phyloP scores from a whole-genome alignment of 257 asterid species.

The Salvia rosmarinus region DNA sequence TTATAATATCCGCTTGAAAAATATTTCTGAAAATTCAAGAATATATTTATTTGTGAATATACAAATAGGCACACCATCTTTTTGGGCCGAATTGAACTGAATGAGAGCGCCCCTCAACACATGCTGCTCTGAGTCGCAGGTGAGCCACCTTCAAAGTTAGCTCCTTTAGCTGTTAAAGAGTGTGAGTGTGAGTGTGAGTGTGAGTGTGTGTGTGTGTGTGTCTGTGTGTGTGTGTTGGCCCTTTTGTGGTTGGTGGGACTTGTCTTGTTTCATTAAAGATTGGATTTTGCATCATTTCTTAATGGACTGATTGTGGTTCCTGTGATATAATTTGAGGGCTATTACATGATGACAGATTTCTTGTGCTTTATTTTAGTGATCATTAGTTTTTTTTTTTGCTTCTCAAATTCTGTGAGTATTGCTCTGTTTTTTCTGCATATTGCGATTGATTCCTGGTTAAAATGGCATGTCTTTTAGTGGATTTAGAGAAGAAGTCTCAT shows the following conservation, averaged over 20 bases:
- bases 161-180: not conserved
- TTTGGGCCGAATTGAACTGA: constrained; percentile 18
- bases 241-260: not conserved
- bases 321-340: constrained; percentile 15
- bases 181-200: no score
- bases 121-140: constrained; percentile 29
- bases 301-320: not conserved
- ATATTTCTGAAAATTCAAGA: not conserved
- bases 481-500: not conserved
- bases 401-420: not conserved
- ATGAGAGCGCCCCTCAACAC: constrained; percentile 5
- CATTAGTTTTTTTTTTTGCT: not conserved
- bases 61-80: not conserved
- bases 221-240: not conserved
- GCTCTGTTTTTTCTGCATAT: constrained; percentile 14
- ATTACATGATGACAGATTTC: not conserved
- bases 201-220: no score
- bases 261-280: constrained; percentile 6
- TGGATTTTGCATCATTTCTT: not conserved
- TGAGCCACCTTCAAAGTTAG: constrained; percentile 31
- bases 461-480: not conserved
- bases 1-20: constrained; percentile 29
- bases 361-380: constrained; percentile 12
- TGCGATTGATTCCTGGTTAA: not conserved
- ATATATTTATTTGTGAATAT: constrained; percentile 9